Percentiles rank a stretch among this genome's conserved stretches.
Evolutionary conservation across 2,329 filamentous ascomycete species (phyloP).

Genomic region (Diaporthe aspalathi): DNA sequence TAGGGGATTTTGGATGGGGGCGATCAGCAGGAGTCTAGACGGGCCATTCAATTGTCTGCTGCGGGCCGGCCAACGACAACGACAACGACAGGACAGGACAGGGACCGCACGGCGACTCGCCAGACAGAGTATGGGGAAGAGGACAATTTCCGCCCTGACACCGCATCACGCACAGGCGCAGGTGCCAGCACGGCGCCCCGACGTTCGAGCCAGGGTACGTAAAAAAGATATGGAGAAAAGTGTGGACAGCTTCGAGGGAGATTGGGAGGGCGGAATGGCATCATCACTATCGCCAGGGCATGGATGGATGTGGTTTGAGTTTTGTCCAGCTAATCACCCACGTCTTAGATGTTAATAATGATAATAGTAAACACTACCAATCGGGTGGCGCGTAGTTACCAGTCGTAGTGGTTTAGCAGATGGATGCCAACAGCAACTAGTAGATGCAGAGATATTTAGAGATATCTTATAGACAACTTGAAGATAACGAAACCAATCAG

Average conservation of each 20-base stretch:
- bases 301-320: not conserved
- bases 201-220: too few species aligned
- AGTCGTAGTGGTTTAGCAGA: not conserved
- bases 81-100: too few species aligned
- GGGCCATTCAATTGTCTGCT: not conserved
- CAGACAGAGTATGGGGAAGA: conserved; percentile 21
- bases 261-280: conserved; percentile 26
- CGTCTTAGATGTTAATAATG: not conserved
- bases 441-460: too few species aligned
- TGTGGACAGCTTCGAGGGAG: conserved; percentile 8
- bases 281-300: conserved; percentile 13
- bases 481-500: too few species aligned
- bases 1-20: conserved; percentile 3
- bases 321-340: not conserved
- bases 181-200: conserved; percentile 27
- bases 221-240: conserved; percentile 23
- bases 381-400: not conserved
- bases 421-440: too few species aligned
- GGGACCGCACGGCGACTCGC: conserved; percentile 13
- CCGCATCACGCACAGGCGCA: conserved; percentile 28
- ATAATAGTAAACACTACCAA: not conserved
- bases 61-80: too few species aligned
- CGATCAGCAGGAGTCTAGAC: conserved; percentile 22
- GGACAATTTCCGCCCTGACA: conserved; percentile 31
- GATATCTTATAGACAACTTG: too few species aligned